phyloP scores from a whole-genome alignment of 2,329 filamentous ascomycete species.

The Cercospora citrullina region DNA sequence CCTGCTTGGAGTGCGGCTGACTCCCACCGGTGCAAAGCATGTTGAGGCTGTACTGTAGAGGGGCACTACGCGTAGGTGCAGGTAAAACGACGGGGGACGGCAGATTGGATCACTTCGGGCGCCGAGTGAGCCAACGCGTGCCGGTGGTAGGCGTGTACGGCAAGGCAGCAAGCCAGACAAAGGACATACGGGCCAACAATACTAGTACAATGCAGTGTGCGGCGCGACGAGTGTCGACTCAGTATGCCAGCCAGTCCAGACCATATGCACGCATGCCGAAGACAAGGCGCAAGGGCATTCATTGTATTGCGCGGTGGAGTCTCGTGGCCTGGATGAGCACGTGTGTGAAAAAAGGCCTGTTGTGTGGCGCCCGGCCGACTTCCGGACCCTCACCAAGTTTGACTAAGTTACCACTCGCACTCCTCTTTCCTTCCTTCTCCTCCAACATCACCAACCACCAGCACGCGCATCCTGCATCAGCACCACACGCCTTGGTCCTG shows the following conservation, averaged over 20 bases:
- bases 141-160: not conserved
- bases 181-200: not conserved
- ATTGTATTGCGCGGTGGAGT: not conserved
- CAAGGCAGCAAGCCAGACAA: not conserved
- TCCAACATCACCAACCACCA: slow-evolving; percentile 10
- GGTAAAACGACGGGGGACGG: slow-evolving; percentile 4
- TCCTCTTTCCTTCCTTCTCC: slow-evolving; percentile 5
- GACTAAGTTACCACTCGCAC: not conserved
- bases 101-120: slow-evolving; percentile 4
- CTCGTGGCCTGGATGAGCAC: not conserved
- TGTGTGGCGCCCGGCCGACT: slow-evolving; percentile 1
- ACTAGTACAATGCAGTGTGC: not conserved
- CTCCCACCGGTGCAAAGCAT: not conserved
- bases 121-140: not conserved
- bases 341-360: not conserved
- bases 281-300: not conserved
- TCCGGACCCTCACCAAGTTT: slow-evolving; percentile 1
- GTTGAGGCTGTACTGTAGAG: not conserved
- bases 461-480: not conserved
- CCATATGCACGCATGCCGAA: not conserved
- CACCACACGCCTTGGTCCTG: slow-evolving; percentile 17
- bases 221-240: not conserved
- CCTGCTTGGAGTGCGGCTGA: not conserved
- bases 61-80: slow-evolving; percentile 5
- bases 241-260: not conserved